A percentile compares a stretch with the other conserved stretches of the same genome.
Conservation (phyloP, 441 rosid species). For the Dalechampia spathulata region DNA sequence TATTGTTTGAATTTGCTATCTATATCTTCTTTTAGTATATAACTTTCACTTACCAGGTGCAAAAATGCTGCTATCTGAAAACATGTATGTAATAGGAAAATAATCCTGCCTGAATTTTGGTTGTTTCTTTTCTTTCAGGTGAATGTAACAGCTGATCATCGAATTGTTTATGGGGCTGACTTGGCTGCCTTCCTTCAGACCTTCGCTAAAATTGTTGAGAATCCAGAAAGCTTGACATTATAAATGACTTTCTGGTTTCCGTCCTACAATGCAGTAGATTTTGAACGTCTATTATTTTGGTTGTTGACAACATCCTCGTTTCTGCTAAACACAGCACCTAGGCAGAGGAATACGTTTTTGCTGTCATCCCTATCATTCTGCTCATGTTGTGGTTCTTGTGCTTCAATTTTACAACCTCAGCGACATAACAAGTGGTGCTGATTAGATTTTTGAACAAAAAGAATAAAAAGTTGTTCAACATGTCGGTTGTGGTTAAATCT, state of each 20-base stretch:
- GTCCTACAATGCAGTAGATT: constrained; percentile 10
- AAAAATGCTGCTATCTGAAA: background rate
- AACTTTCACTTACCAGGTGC: background rate
- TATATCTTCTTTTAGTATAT: background rate
- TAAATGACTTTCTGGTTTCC: constrained; percentile 24
- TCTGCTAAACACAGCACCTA: no score
- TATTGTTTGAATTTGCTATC: no score
- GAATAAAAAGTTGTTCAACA: no score
- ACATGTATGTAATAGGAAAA: background rate
- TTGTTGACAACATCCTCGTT: no score
- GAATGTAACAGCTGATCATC: constrained; percentile 98
- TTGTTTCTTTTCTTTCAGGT: constrained; percentile 63
- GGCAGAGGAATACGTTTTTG: no score
- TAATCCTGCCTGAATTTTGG: constrained; percentile 7
- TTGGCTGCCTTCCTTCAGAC: constrained; percentile 91
- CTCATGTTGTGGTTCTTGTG: no score
- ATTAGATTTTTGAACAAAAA: no score
- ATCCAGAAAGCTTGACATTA: constrained; percentile 71
- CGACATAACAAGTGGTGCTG: no score
- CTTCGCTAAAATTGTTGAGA: constrained; percentile 79
- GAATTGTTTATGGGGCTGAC: constrained; percentile 89
- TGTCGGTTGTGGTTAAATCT: no score
- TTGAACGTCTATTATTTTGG: constrained; percentile 8
- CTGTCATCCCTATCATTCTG: no score
- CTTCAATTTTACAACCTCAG: no score